Percentiles rank a stretch among this genome's conserved stretches.
phyloP scores from a whole-genome alignment of 164 flowering plant genomes.

The Santalum album region DNA sequence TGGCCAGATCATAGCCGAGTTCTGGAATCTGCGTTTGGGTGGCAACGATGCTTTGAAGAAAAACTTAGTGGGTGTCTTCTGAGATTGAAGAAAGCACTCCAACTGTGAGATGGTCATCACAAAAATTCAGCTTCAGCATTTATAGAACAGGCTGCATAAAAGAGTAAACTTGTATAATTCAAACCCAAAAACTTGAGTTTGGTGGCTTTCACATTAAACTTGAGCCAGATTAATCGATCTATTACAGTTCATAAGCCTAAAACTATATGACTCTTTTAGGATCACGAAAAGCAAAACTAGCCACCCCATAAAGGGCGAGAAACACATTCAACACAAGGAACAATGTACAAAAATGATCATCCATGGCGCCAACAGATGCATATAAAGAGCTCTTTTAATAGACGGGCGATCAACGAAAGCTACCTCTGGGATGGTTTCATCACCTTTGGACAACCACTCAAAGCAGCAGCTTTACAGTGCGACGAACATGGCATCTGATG shows the following conservation, averaged over 20 bases:
- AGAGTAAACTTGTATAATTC: no score
- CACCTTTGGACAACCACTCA: no score
- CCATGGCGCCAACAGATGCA: conserved; percentile 53
- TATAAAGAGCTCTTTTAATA: conserved; percentile 46
- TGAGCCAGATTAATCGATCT: neutral
- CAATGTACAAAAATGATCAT: conserved; percentile 44
- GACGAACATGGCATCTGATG: conserved; percentile 15
- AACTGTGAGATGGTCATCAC: no score
- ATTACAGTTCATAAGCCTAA: conserved; percentile 9
- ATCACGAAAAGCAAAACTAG: conserved; percentile 9
- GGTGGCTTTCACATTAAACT: conserved; percentile 17
- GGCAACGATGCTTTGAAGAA: no score
- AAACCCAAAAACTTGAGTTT: no score
- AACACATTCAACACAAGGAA: conserved; percentile 18
- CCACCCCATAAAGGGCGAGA: conserved; percentile 18
- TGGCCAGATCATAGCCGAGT: no score
- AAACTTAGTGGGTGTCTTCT: no score
- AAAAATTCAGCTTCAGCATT: no score
- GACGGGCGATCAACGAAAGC: conserved; percentile 36
- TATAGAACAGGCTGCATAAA: no score
- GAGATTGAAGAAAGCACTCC: no score
- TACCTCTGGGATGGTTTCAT: conserved; percentile 19
- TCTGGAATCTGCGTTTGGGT: no score
- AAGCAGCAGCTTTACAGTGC: conserved; percentile 11
- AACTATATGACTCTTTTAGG: conserved; percentile 11